Evolutionary conservation across 2,329 filamentous ascomycete genomes (phyloP).

Genomic region (Xylaria sp.): DNA sequence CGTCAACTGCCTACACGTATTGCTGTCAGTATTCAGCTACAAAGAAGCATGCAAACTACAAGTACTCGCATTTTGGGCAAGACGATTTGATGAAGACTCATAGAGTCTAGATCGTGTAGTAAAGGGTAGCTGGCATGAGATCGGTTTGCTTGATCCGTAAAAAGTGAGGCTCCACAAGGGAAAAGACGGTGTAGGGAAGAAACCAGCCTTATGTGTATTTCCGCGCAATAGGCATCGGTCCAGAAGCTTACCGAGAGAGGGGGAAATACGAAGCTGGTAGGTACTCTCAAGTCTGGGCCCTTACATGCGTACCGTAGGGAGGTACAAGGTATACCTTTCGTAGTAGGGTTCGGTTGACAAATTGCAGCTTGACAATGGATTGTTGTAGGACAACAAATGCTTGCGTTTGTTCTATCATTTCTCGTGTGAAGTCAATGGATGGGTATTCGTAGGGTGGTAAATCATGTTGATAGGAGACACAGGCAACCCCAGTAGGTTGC

Average conservation of each 20-base stretch:
- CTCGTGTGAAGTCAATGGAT: background rate
- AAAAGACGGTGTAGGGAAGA: constrained; percentile 17
- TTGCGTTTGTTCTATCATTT: background rate
- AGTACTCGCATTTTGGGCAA: no score
- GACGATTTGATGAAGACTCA: no score
- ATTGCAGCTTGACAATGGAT: background rate
- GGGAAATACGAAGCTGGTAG: background rate
- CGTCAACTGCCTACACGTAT: no score
- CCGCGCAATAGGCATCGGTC: no score
- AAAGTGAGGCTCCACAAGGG: constrained; percentile 7
- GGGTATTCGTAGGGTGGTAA: background rate
- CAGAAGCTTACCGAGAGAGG: background rate
- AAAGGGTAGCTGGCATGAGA: background rate
- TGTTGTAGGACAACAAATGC: background rate
- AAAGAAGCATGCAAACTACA: no score
- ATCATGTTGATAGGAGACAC: background rate
- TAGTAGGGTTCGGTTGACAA: no score
- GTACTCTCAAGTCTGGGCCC: background rate
- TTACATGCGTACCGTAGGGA: background rate
- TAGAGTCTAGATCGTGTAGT: background rate
- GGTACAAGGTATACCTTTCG: no score
- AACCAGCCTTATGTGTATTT: constrained; percentile 1
- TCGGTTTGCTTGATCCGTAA: background rate
- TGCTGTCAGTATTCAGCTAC: no score
- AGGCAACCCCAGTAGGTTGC: background rate